Percentiles rank a stretch among this genome's conserved stretches.
phyloP scores from a whole-genome alignment of 352 stramenopile species.

The Peronospora farinosa region DNA sequence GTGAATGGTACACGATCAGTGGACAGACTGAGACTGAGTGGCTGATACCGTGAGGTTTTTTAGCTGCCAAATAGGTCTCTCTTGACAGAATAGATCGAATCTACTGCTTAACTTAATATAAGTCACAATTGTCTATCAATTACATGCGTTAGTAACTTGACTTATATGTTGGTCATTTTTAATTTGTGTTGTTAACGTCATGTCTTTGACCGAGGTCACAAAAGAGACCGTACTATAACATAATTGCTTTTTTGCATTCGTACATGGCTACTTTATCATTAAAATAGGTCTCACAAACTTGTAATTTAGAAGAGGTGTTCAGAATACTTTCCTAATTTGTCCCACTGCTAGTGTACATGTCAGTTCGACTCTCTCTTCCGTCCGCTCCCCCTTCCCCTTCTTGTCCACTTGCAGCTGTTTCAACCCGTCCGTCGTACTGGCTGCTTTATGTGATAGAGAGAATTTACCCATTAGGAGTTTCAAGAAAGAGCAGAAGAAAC shows the following conservation, averaged over 20 bases:
- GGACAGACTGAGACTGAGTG: slow-evolving; percentile 12
- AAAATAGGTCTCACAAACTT: no score
- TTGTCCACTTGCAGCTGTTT: slow-evolving; percentile 4
- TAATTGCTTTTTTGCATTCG: no score
- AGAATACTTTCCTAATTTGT: not conserved
- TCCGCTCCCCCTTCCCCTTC: slow-evolving; percentile 9
- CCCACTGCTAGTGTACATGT: not conserved
- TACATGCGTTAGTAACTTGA: not conserved
- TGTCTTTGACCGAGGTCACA: no score
- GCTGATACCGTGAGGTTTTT: slow-evolving; percentile 8
- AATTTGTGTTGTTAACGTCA: no score
- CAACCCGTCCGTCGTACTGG: slow-evolving; percentile 7
- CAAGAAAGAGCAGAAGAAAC: slow-evolving; percentile 25
- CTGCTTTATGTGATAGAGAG: slow-evolving; percentile 20
- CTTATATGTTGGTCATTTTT: no score
- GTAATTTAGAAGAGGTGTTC: no score
- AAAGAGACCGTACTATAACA: no score
- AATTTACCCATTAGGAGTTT: slow-evolving; percentile 21
- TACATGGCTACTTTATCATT: no score
- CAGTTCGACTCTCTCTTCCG: slow-evolving; percentile 4
- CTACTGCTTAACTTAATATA: not conserved
- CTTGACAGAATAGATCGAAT: not conserved
- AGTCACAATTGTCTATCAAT: not conserved
- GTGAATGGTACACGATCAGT: slow-evolving; percentile 3
- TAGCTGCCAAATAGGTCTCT: not conserved